phyloP scores from a whole-genome alignment of 1,284 basidiomycete genomes.

The Chondrostereum purpureum region DNA sequence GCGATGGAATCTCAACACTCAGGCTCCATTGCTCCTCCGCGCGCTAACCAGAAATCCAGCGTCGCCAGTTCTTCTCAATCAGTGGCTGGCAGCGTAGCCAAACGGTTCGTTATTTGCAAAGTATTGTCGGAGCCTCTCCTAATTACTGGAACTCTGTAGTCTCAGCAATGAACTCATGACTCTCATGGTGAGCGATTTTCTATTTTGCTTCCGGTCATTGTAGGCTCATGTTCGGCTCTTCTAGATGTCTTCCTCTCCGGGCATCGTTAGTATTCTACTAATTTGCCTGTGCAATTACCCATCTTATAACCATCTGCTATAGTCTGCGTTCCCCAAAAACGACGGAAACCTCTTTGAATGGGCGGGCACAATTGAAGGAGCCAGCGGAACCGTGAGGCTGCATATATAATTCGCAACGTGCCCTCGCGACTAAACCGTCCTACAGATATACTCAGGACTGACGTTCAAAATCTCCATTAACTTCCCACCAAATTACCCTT shows the following conservation, averaged over 20 bases:
- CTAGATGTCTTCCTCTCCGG: slow-evolving; percentile 80
- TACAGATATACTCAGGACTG: slow-evolving; percentile 69
- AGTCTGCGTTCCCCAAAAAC: slow-evolving; percentile 82
- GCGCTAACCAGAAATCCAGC: slow-evolving; percentile 45
- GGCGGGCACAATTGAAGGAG: slow-evolving; percentile 78
- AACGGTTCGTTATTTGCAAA: slow-evolving; percentile 44
- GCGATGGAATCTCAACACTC: slow-evolving; percentile 6
- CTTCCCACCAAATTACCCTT: slow-evolving; percentile 82
- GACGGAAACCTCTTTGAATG: slow-evolving; percentile 81
- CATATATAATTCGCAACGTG: neutral
- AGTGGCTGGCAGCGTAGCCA: slow-evolving; percentile 69
- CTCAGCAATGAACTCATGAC: slow-evolving; percentile 79
- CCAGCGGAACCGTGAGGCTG: slow-evolving; percentile 62
- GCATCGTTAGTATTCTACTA: slow-evolving; percentile 70
- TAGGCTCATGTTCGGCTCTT: slow-evolving; percentile 5
- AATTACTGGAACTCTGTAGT: slow-evolving; percentile 27
- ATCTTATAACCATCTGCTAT: slow-evolving; percentile 8
- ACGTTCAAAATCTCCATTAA: slow-evolving; percentile 74
- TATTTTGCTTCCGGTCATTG: neutral
- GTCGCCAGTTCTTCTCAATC: slow-evolving; percentile 45
- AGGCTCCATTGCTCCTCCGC: slow-evolving; percentile 33
- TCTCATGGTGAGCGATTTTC: slow-evolving; percentile 56
- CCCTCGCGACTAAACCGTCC: slow-evolving; percentile 1
- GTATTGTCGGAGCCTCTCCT: slow-evolving; percentile 8
- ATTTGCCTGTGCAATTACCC: too few relatives aligned